A percentile compares a stretch with the other conserved stretches of the same genome.
phyloP scores from a whole-genome alignment of 495 filamentous ascomycete species.

The Neurospora sp. region DNA sequence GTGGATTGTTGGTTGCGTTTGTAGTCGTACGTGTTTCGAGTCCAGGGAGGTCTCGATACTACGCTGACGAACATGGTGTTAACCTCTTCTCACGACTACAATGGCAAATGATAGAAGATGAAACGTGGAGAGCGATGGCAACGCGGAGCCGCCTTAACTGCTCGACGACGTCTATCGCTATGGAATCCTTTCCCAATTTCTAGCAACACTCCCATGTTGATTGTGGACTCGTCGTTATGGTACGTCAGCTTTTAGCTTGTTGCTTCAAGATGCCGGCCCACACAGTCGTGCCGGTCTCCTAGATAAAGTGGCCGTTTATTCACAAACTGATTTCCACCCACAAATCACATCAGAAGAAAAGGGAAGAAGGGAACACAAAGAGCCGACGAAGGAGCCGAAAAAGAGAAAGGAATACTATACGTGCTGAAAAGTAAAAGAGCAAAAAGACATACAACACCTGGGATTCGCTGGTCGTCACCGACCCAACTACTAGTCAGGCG shows the following conservation, averaged over 20 bases:
- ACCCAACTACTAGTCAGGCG: constrained; percentile 35
- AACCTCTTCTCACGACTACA: neutral
- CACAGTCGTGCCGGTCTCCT: too few species aligned
- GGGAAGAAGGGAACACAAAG: neutral
- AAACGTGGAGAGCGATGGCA: neutral
- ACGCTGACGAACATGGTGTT: neutral
- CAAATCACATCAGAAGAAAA: too few species aligned
- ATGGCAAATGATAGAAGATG: neutral
- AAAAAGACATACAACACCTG: constrained; percentile 23
- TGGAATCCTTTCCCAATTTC: neutral
- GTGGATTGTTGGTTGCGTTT: neutral
- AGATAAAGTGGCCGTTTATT: too few species aligned
- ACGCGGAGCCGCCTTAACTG: neutral
- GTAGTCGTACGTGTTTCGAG: neutral
- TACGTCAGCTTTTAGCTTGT: neutral
- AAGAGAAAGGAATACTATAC: neutral
- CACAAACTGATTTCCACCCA: too few species aligned
- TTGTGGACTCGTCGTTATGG: neutral
- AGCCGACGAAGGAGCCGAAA: neutral
- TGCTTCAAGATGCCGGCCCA: neutral
- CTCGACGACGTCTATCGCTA: neutral
- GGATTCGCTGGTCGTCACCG: constrained; percentile 33
- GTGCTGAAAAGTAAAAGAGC: neutral
- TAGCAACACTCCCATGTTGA: neutral
- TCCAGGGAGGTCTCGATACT: neutral